These are phyloP conservation scores for Pontederia crassipes DNA, from an alignment of 176 grass and related monocot species.

Conservation along the genomic window DNA sequence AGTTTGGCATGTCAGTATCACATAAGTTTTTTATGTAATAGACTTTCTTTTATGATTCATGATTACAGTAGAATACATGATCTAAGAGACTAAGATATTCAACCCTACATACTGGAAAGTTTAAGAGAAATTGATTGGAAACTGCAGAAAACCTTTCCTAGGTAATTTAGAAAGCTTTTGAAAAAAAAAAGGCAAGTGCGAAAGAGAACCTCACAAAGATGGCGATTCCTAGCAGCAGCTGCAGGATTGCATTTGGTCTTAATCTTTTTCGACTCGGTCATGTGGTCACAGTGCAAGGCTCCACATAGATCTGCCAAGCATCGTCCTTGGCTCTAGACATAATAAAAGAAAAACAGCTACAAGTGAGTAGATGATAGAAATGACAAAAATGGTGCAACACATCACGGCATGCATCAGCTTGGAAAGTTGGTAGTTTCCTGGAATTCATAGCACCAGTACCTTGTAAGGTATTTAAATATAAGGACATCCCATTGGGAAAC, in stretches of 20 bases:
- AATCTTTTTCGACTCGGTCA: constrained; percentile 63
- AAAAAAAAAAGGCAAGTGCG: constrained; percentile 13
- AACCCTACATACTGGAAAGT: neutral
- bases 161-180: neutral
- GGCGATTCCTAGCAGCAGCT: constrained; percentile 68
- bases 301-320: constrained; percentile 89
- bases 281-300: constrained; percentile 77
- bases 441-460: too few relatives aligned
- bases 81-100: neutral
- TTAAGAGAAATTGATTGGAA: neutral
- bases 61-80: too few relatives aligned
- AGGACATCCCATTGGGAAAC: too few relatives aligned
- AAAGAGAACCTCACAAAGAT: constrained; percentile 88
- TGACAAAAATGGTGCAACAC: too few relatives aligned
- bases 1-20: too few relatives aligned
- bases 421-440: too few relatives aligned
- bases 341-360: constrained; percentile 2
- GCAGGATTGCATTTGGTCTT: constrained; percentile 95
- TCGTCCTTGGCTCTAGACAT: constrained; percentile 57
- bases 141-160: neutral
- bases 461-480: too few relatives aligned
- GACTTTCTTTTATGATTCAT: too few relatives aligned
- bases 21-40: too few relatives aligned
- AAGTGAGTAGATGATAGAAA: too few relatives aligned
- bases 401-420: too few relatives aligned